Evolutionary conservation across 2,329 filamentous ascomycete species (phyloP), one percentile per base, ranked within the genome.

Genomic region (Zasmidium cellare): DNA sequence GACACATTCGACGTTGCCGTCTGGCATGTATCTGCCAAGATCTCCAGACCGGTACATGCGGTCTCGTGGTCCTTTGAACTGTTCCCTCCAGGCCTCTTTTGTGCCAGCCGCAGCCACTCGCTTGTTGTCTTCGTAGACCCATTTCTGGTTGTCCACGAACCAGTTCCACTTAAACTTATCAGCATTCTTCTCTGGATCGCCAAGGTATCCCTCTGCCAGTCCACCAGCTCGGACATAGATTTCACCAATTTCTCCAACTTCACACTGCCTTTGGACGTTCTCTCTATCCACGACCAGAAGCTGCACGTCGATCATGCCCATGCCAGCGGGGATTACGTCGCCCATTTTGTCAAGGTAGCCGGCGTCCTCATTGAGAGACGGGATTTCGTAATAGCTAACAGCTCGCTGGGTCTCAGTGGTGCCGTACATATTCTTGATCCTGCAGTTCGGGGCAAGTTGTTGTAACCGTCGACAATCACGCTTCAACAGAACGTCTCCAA

Each of bases 301-400:
- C 72, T 97, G 92, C 1, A 97, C 92, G 67, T 96, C 85, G 65
- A 90, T 76, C 87, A 97, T 97, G 20, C 93, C 92, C 71, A 82
- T 83, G 11, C 92, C 92, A 19, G 88, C 92, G 2, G 92, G 91
- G 48, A 97, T 87, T 22, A 88, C 87, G 65, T 96, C 89, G 63
- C 83, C 83, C 74, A 90, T 81, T 23, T 77, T 80, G 59, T 88
- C 85, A 28, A 90, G 74, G 67, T 80, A 87, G 20, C 79, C 75
- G 1, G 89, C 84, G 55, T 92, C 83, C 59, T 86, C 81, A 11
- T 79, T 82, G 24, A 80, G 77, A 69, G 84, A 88, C 1, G 87
- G 87, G 16, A 96, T 85, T 68, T 93, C 85, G 71, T 86, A 96
- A 77, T 90, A 97, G 64, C 86, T 91, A 45, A 96, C 92, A 2